Base-by-base conservation (phyloP, 1,139 yeast species). In the Suhomyces ambrosiae region DNA sequence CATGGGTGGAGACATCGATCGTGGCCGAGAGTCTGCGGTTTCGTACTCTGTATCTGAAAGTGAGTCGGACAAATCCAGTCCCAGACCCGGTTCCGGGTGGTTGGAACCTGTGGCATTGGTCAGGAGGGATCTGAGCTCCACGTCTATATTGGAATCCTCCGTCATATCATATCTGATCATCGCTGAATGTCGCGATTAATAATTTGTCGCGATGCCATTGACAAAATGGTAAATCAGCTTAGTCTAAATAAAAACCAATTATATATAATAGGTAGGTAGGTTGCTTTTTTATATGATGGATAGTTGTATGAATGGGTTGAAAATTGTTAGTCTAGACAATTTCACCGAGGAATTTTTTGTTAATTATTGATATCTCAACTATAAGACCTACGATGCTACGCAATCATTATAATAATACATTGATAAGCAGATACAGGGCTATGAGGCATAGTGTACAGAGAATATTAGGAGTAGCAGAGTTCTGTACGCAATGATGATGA, bases 81-180 rank as follows among this genome's bases (percentile, higher is more conserved):
- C 24, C 12, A 10, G 12, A 10, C 5, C n/a, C n/a, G n/a, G n/a
- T n/a, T 10, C 24, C 5, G 24, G 5, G 10, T n/a, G n/a, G 10
- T 23, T n/a, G 24, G n/a, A n/a, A n/a, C 15, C 15, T 7, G 4
- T n/a, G 27, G 15, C 15, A 12, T 24, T 5, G 8, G 17, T 12
- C 18, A 3, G 29, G 7, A 32, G 15, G 5, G 13, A 25, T 9
- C 13, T 9, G 9, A 34, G 37, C 16, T 23, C 24, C 11, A 26
- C 29, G 18, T 35, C 38, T 27, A 35, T 35, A 13, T 27, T 23
- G 24, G 27, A 23, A 14, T 35, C 33, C 21, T 38, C 33, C 22
- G 36, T 34, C 36, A 32, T 31, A 38, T 11, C 36, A 33, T 33
- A 9, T n/a, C 22, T 9, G 9, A 9, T 16, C 15, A 19, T 11